Percentiles rank a stretch among this genome's conserved stretches.
These are phyloP conservation scores for Diversispora epigaea DNA, from an alignment of 192 early-diverging fungal genomes.

Conservation along the genomic window DNA sequence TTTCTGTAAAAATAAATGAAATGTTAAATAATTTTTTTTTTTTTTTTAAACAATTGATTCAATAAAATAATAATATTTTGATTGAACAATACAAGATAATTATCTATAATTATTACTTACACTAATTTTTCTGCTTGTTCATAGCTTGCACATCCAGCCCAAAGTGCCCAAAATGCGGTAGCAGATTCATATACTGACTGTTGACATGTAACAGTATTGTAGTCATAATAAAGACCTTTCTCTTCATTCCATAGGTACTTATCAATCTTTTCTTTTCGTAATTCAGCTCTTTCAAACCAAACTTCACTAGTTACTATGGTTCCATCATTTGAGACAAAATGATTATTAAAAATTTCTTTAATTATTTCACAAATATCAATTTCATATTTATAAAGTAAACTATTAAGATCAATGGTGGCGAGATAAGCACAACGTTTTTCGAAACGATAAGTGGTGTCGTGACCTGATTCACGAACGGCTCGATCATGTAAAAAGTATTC, in stretches of 20 bases:
- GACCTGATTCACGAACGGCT: constrained; percentile 94
- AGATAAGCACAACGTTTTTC: constrained; percentile 89
- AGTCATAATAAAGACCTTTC: constrained; percentile 85
- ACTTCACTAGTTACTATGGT: constrained; percentile 49
- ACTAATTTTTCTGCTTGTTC: constrained; percentile 80
- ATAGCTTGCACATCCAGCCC: constrained; percentile 78
- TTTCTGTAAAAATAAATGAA: constrained; percentile 29
- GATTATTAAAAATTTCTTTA: constrained; percentile 56
- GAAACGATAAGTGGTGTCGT: constrained; percentile 94
- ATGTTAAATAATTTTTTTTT: neutral
- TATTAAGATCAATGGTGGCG: constrained; percentile 92
- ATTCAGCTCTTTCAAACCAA: constrained; percentile 66
- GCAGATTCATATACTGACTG: constrained; percentile 83
- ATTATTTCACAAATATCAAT: constrained; percentile 82
- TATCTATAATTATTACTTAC: constrained; percentile 31
- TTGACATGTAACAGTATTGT: constrained; percentile 68
- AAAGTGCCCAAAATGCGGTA: constrained; percentile 89
- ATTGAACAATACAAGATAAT: constrained; percentile 1
- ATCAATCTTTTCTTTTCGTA: constrained; percentile 67
- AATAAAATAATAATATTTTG: neutral
- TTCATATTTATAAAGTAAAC: constrained; percentile 95
- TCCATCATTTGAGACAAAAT: constrained; percentile 44
- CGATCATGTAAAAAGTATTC: constrained; percentile 97
- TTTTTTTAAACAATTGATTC: too few species aligned
- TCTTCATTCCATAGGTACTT: constrained; percentile 83